These are phyloP conservation scores for Lasiosphaeria miniovina DNA, from an alignment of 495 filamentous ascomycete genomes.

Conservation along the genomic window DNA sequence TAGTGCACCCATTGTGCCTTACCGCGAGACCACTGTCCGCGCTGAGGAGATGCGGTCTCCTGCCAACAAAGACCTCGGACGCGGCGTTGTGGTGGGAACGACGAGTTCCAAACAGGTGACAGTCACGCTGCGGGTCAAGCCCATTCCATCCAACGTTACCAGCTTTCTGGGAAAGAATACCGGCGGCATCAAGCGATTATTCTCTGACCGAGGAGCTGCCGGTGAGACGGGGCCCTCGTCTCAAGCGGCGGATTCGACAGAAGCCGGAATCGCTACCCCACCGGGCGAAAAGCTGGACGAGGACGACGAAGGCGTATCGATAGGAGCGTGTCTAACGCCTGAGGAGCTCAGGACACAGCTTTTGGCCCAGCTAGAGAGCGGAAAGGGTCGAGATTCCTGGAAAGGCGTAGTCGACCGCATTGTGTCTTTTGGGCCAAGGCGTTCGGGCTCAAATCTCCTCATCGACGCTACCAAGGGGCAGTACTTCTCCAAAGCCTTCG, in stretches of 20 bases:
- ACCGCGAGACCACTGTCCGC: constrained; percentile 84
- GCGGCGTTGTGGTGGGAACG: constrained; percentile 70
- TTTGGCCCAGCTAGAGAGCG: constrained; percentile 58
- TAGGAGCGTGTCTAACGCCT: constrained; percentile 56
- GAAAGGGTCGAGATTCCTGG: constrained; percentile 73
- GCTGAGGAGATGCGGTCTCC: constrained; percentile 88
- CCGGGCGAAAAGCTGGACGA: constrained; percentile 27
- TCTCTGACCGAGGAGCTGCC: constrained; percentile 59
- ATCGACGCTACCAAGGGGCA: constrained; percentile 76
- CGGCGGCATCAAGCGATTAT: constrained; percentile 73
- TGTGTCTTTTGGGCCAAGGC: constrained; percentile 80
- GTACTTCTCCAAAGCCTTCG: constrained; percentile 74
- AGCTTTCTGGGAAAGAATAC: constrained; percentile 81
- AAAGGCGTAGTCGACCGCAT: constrained; percentile 74
- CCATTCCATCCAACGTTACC: constrained; percentile 74
- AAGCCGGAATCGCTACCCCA: constrained; percentile 34
- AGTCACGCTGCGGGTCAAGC: constrained; percentile 72
- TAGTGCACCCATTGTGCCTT: constrained; percentile 91
- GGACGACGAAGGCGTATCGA: constrained; percentile 48
- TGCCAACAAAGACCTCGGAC: constrained; percentile 79
- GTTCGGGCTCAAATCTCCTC: constrained; percentile 84
- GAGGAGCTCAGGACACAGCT: constrained; percentile 76
- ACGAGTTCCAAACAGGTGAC: constrained; percentile 85
- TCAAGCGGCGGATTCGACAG: constrained; percentile 34
- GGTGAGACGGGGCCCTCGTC: constrained; percentile 31